Conservation (phyloP, 1,284 basidiomycete species). For the Ceratobasidium sp. region DNA sequence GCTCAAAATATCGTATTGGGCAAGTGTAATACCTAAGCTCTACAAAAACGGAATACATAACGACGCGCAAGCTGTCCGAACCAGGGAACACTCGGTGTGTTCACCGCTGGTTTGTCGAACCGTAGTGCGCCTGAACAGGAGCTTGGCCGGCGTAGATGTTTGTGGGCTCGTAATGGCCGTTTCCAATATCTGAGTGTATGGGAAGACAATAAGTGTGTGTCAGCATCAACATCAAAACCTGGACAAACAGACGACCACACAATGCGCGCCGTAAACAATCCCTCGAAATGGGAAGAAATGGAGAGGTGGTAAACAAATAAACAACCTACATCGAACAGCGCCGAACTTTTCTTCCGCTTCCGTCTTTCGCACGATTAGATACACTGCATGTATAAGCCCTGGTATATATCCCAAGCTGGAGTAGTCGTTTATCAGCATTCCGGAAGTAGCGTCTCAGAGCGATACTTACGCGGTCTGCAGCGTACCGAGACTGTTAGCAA, state of each 20-base stretch:
- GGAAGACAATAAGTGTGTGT: too few species aligned
- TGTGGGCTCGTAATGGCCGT: conserved; percentile 67
- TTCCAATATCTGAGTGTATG: conserved; percentile 65
- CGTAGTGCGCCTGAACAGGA: conserved; percentile 18
- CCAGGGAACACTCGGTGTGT: too few species aligned
- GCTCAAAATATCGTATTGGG: too few species aligned
- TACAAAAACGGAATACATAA: too few species aligned
- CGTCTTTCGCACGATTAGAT: conserved; percentile 82
- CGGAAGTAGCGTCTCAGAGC: too few species aligned
- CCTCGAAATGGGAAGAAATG: too few species aligned
- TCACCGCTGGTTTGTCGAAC: conserved; percentile 12
- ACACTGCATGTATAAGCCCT: conserved; percentile 63
- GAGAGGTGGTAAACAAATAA: too few species aligned
- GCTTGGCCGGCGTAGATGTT: conserved; percentile 50
- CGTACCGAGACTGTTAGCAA: background rate
- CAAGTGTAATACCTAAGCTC: too few species aligned
- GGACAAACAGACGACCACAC: too few species aligned
- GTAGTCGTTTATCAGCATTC: background rate
- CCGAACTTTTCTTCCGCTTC: conserved; percentile 83
- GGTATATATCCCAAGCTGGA: conserved; percentile 54
- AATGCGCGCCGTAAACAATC: too few species aligned
- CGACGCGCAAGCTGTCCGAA: too few species aligned
- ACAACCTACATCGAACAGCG: conserved; percentile 52
- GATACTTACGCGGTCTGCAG: conserved; percentile 36
- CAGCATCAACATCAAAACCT: too few species aligned